These are phyloP conservation scores for Nannizzia gypsea DNA, from an alignment of 2,329 filamentous ascomycete genomes.

Conservation along the genomic window DNA sequence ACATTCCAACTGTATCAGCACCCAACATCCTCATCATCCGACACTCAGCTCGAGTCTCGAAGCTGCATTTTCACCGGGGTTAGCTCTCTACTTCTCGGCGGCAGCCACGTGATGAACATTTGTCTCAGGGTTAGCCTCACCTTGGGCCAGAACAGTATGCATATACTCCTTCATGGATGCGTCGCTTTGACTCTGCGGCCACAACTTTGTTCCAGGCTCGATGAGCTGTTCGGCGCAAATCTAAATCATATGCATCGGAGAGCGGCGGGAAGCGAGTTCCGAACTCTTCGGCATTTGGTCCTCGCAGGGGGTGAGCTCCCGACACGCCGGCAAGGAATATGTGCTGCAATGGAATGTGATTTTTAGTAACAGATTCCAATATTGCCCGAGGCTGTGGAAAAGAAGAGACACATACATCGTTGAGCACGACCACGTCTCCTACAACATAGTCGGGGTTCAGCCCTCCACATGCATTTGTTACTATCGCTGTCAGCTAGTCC, in stretches of 20 bases:
- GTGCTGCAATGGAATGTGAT: slow-evolving; percentile 34
- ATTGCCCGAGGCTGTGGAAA: slow-evolving; percentile 11
- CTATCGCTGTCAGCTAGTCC: slow-evolving; percentile 22
- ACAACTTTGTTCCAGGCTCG: slow-evolving; percentile 43
- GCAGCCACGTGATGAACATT: not conserved
- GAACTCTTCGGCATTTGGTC: slow-evolving; percentile 51
- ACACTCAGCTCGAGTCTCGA: slow-evolving; percentile 55
- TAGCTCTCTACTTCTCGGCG: not conserved
- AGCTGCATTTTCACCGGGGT: slow-evolving; percentile 27
- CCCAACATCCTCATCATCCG: slow-evolving; percentile 49
- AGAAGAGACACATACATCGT: slow-evolving; percentile 50
- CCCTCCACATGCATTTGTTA: slow-evolving; percentile 57
- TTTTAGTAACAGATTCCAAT: slow-evolving; percentile 14
- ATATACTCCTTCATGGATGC: slow-evolving; percentile 54
- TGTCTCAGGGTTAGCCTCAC: slow-evolving; percentile 27
- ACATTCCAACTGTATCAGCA: slow-evolving; percentile 61
- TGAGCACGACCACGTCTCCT: slow-evolving; percentile 53
- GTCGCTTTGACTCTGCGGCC: slow-evolving; percentile 36
- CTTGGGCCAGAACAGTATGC: slow-evolving; percentile 53
- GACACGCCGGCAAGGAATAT: slow-evolving; percentile 52
- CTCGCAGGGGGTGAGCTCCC: slow-evolving; percentile 49
- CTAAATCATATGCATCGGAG: slow-evolving; percentile 55
- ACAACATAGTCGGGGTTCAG: slow-evolving; percentile 52
- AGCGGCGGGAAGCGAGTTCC: slow-evolving; percentile 52
- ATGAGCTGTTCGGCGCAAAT: slow-evolving; percentile 47